Evolutionary conservation across 208 protist genomes (phyloP).

Genomic region (Wallacemonas sp.): DNA sequence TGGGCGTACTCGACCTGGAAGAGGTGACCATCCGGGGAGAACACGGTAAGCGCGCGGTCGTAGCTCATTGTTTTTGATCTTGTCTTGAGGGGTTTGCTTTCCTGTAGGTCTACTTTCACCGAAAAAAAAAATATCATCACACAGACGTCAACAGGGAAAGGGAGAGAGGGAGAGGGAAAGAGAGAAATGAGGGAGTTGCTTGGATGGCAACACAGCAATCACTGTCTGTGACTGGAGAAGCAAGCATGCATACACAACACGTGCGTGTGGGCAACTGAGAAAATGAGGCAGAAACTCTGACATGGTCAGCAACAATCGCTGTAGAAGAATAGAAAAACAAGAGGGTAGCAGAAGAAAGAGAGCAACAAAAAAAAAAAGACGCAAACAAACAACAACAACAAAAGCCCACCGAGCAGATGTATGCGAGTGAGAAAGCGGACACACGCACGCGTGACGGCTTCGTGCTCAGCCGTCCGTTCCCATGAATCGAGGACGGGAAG

Average conservation of each 20-base stretch:
- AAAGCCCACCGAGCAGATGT: background rate
- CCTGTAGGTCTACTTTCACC: background rate
- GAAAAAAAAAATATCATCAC: too few species aligned
- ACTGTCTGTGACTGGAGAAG: too few species aligned
- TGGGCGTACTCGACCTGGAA: slow-evolving; percentile 99
- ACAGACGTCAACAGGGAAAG: too few species aligned
- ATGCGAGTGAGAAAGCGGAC: too few species aligned
- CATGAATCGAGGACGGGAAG: background rate
- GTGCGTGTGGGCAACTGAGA: too few species aligned
- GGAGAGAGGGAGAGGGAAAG: slow-evolving; percentile 19
- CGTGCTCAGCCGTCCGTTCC: background rate
- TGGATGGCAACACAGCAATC: too few species aligned
- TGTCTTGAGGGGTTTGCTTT: too few species aligned
- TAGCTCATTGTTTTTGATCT: slow-evolving; percentile 92
- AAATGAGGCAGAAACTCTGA: too few species aligned
- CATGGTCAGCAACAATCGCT: too few species aligned
- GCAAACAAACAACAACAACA: background rate
- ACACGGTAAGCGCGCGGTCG: slow-evolving; percentile 99
- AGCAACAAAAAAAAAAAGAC: background rate
- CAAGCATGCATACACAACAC: too few species aligned
- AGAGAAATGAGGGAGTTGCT: background rate
- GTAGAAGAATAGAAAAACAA: background rate
- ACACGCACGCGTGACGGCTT: too few species aligned
- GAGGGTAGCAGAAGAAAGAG: background rate
- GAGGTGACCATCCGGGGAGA: slow-evolving; percentile 99